Percentiles rank a stretch among this genome's conserved stretches.
Conservation (phyloP, 2,329 filamentous ascomycete species). For the Hypoxylon sp. region DNA sequence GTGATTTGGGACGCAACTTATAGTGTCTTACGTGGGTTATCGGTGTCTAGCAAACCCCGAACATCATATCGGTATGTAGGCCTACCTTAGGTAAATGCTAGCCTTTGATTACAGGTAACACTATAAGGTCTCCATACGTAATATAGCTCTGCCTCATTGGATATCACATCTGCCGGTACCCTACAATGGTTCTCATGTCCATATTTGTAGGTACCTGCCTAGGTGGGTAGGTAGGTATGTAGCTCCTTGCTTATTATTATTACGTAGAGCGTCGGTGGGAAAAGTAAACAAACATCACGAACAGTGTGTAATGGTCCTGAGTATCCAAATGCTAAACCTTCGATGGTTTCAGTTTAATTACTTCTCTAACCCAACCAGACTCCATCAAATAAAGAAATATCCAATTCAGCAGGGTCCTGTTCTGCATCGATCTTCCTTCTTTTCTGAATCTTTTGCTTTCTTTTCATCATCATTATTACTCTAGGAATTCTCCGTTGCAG, state of each 20-base stretch:
- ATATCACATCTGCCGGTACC: not conserved
- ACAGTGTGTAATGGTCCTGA: not conserved
- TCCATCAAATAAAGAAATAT: not conserved
- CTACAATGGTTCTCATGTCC: too few relatives aligned
- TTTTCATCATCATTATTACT: not conserved
- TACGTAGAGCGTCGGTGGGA: not conserved
- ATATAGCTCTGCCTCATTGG: not conserved
- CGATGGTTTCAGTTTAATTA: not conserved
- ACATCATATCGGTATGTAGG: not conserved
- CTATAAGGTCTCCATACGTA: too few relatives aligned
- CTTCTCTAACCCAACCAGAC: not conserved
- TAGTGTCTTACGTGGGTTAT: constrained; percentile 10
- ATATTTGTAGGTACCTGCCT: not conserved
- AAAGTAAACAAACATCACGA: not conserved
- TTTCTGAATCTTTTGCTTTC: not conserved
- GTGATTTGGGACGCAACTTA: not conserved
- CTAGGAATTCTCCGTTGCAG: not conserved
- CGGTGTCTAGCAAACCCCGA: constrained; percentile 16
- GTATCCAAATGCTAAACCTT: not conserved
- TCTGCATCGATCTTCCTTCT: not conserved
- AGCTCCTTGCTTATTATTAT: not conserved
- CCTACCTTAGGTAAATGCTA: not conserved
- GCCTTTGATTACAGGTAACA: not conserved
- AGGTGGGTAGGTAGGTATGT: not conserved
- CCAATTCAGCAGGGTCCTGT: not conserved